Conservation (phyloP, 352 stramenopile genomes). For the Phytopythium boreale region DNA sequence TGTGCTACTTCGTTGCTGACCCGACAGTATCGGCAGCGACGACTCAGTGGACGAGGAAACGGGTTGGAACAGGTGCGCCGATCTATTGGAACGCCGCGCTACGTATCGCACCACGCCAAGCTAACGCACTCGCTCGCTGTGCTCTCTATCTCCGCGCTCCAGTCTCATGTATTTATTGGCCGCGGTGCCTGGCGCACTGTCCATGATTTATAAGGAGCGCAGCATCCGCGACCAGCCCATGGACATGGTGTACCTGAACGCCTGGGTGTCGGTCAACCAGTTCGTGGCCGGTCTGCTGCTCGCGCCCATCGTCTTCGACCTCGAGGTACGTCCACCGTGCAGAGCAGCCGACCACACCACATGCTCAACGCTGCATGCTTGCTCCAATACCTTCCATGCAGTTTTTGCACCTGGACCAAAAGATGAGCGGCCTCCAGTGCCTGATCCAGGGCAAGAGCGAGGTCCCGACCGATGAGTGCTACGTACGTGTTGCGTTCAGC, state of each 20-base stretch:
- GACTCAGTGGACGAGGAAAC: constrained; percentile 68
- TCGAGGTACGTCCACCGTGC: constrained; percentile 30
- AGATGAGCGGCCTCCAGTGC: constrained; percentile 75
- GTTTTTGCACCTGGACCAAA: constrained; percentile 73
- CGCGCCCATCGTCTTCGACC: constrained; percentile 79
- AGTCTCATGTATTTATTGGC: constrained; percentile 78
- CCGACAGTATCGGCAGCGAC: constrained; percentile 52
- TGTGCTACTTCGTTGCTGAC: constrained; percentile 1
- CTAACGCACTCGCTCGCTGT: neutral
- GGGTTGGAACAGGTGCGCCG: constrained; percentile 69
- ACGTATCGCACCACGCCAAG: too few species aligned
- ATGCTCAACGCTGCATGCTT: neutral
- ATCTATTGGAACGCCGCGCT: too few species aligned
- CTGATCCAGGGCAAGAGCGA: constrained; percentile 76
- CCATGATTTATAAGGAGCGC: constrained; percentile 86
- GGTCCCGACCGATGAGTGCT: constrained; percentile 63
- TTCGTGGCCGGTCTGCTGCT: constrained; percentile 81
- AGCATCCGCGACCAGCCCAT: constrained; percentile 80
- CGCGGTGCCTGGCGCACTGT: constrained; percentile 70
- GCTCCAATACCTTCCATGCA: constrained; percentile 4
- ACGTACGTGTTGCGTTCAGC: constrained; percentile 35
- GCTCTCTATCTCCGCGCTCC: neutral
- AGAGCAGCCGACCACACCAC: neutral
- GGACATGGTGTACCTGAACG: constrained; percentile 87
- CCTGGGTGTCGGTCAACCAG: constrained; percentile 84